These are phyloP conservation scores for Theileria sp. DNA, from an alignment of 169 alveolate genomes.

Conservation along the genomic window DNA sequence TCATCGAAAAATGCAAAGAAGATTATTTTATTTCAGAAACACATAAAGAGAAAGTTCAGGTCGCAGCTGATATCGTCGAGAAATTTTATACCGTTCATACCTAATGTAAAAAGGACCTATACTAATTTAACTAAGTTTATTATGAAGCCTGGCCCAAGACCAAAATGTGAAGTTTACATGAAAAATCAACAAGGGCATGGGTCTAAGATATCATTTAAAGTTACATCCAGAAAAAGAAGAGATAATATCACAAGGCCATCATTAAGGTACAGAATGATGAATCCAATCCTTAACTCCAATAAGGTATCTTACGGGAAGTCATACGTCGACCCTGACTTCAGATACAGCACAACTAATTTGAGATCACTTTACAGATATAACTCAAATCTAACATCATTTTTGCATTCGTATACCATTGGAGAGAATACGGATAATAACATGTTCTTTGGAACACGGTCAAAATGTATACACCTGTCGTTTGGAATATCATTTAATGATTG, in stretches of 20 bases:
- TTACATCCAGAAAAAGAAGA: neutral
- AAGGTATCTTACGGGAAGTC: neutral
- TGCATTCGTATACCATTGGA: neutral
- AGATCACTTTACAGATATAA: neutral
- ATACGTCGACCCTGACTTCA: neutral
- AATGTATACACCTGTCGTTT: slow-evolving; percentile 23
- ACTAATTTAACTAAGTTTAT: neutral
- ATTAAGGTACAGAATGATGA: neutral
- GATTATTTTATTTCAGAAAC: slow-evolving; percentile 39
- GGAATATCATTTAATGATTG: neutral
- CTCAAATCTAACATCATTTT: neutral
- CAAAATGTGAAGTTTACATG: neutral
- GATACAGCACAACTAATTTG: neutral
- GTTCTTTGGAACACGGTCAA: neutral
- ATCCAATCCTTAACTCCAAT: neutral
- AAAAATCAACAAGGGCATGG: neutral
- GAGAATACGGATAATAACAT: neutral
- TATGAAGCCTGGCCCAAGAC: neutral
- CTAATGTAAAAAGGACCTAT: neutral
- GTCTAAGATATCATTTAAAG: slow-evolving; percentile 12
- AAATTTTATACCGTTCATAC: slow-evolving; percentile 12
- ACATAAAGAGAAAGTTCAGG: slow-evolving; percentile 13
- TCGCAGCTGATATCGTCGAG: neutral
- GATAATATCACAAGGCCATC: neutral
- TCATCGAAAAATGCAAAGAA: slow-evolving; percentile 33